Conservation (phyloP, 495 filamentous ascomycete genomes). For the Glonium stellatum region DNA sequence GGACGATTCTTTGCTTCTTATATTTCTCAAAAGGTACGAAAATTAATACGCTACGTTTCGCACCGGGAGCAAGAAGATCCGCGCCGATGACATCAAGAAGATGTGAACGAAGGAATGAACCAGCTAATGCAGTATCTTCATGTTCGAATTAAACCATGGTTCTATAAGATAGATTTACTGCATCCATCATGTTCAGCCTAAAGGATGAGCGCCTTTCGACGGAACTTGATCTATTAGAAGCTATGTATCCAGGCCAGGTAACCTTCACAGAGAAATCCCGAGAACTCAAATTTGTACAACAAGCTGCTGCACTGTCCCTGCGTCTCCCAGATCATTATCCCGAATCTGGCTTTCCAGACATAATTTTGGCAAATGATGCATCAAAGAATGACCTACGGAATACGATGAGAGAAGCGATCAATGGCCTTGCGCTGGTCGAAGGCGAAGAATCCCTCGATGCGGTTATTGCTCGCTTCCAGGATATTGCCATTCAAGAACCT, state of each 20-base stretch:
- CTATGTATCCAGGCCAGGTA: slow-evolving; percentile 36
- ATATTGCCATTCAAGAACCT: slow-evolving; percentile 13
- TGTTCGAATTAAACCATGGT: too few relatives aligned
- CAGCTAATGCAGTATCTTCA: too few relatives aligned
- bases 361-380: slow-evolving; percentile 25
- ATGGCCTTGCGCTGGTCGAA: slow-evolving; percentile 2
- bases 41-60: too few relatives aligned
- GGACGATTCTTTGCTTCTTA: too few relatives aligned
- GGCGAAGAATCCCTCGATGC: slow-evolving; percentile 36
- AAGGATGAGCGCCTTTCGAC: slow-evolving; percentile 5
- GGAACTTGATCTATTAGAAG: slow-evolving; percentile 33
- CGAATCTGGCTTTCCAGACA: slow-evolving; percentile 21
- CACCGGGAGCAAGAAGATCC: too few relatives aligned
- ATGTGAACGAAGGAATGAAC: too few relatives aligned
- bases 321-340: slow-evolving; percentile 33
- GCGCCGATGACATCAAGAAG: too few relatives aligned
- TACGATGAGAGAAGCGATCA: slow-evolving; percentile 22
- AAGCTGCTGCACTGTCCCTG: slow-evolving; percentile 21
- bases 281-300: slow-evolving; percentile 29
- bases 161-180: too few relatives aligned
- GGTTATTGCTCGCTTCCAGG: slow-evolving; percentile 31
- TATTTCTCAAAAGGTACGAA: too few relatives aligned
- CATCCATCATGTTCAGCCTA: slow-evolving; percentile 13
- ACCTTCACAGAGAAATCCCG: slow-evolving; percentile 18
- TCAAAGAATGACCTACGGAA: slow-evolving; percentile 29